Evolutionary conservation across 495 filamentous ascomycete species (phyloP).

Genomic region (Elasticomyces elasticus): DNA sequence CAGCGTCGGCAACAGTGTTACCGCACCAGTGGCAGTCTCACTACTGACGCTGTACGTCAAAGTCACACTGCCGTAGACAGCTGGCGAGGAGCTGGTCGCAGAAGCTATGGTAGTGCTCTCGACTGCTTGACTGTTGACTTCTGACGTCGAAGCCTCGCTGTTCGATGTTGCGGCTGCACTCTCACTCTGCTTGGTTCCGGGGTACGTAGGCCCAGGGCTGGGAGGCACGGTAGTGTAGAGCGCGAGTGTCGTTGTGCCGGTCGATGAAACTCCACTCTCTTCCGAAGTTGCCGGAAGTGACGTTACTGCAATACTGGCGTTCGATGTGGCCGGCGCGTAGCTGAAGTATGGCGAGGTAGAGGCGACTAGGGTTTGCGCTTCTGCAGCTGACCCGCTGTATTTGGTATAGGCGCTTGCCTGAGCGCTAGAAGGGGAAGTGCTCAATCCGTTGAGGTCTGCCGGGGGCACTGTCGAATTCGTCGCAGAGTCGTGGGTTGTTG

Average conservation of each 20-base stretch:
- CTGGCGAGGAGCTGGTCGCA: not conserved
- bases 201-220: not conserved
- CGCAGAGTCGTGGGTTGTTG: no score
- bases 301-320: not conserved
- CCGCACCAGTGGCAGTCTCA: not conserved
- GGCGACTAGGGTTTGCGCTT: not conserved
- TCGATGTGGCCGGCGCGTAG: not conserved
- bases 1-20: not conserved
- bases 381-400: not conserved
- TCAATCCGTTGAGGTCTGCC: not conserved
- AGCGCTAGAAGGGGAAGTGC: not conserved
- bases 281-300: not conserved
- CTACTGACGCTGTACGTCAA: not conserved
- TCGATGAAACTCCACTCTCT: not conserved
- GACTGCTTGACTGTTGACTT: not conserved
- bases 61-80: not conserved
- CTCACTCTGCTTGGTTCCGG: not conserved
- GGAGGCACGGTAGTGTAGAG: constrained; percentile 7
- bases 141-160: not conserved
- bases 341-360: constrained; percentile 5
- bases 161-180: not conserved
- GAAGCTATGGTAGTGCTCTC: not conserved
- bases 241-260: constrained; percentile 5
- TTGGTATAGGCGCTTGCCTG: not conserved
- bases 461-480: not conserved